Percentiles rank a stretch among this genome's conserved stretches.
phyloP scores from a whole-genome alignment of 805 yeast species.

The Saccharomycopsis lassenensis region DNA sequence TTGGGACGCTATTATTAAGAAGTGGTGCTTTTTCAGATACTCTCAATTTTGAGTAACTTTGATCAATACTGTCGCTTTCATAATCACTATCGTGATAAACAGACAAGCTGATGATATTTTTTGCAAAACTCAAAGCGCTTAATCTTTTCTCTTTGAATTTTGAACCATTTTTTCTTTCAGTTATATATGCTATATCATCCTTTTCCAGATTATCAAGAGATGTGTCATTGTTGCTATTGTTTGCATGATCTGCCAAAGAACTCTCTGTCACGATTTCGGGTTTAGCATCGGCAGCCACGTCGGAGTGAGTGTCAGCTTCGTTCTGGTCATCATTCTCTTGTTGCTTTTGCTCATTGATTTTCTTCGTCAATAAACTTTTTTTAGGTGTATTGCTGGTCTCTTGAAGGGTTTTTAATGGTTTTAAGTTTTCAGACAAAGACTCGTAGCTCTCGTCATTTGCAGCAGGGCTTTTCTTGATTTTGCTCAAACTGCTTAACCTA shows the following conservation, averaged over 20 bases:
- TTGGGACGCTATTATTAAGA: background rate
- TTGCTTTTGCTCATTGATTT: background rate
- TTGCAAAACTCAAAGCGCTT: constrained; percentile 13
- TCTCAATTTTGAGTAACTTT: background rate
- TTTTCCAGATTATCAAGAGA: background rate
- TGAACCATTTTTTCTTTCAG: background rate
- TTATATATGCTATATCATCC: background rate
- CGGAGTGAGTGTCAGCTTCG: background rate
- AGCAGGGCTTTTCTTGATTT: too few species aligned
- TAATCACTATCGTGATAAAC: constrained; percentile 13
- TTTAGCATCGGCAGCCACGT: background rate
- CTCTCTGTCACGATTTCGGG: background rate
- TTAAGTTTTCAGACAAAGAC: too few species aligned
- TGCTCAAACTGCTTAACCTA: too few species aligned
- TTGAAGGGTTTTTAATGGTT: too few species aligned
- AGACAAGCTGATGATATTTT: constrained; percentile 13
- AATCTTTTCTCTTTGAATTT: constrained; percentile 4
- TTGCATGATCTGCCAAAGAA: too few species aligned
- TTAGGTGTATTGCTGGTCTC: too few species aligned
- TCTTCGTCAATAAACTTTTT: too few species aligned
- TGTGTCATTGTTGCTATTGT: too few species aligned
- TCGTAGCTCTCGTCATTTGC: too few species aligned
- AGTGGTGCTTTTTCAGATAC: background rate
- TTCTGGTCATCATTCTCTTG: background rate
- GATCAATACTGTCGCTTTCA: constrained; percentile 1